A percentile compares a stretch with the other conserved stretches of the same genome.
Evolutionary conservation across 345 rosid species (phyloP).

Genomic region (Eucalyptus urophylla): DNA sequence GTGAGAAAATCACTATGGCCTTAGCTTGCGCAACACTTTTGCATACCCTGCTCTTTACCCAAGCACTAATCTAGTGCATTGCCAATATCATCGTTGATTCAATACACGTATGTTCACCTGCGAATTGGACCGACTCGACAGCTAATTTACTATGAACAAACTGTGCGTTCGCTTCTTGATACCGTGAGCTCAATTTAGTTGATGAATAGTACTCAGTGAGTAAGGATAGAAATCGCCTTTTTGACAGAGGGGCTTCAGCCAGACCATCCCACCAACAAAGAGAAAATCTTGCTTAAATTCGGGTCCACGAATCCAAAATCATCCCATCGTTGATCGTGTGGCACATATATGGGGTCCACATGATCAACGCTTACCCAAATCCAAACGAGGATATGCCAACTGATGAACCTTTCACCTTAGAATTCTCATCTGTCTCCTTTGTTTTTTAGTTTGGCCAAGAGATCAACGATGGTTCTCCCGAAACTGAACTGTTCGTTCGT

Average conservation of each 20-base stretch:
- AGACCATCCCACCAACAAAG: not conserved
- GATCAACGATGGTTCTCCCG: not conserved
- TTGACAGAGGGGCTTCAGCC: not conserved
- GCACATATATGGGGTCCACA: not conserved
- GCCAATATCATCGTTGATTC: not conserved
- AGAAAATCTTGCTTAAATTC: not conserved
- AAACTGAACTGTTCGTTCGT: too few relatives aligned
- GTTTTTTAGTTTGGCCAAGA: not conserved
- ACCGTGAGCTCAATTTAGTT: not conserved
- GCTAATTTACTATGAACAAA: not conserved
- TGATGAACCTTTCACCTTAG: not conserved
- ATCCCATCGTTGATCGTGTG: not conserved
- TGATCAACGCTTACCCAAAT: not conserved
- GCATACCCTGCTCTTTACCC: not conserved
- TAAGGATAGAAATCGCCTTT: not conserved
- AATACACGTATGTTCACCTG: fast-evolving
- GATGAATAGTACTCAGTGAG: not conserved
- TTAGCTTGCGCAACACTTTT: not conserved
- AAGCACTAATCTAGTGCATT: not conserved
- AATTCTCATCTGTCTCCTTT: not conserved
- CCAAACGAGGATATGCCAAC: not conserved
- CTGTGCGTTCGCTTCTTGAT: not conserved
- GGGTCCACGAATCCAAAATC: not conserved
- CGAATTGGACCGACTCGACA: not conserved
- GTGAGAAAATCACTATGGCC: not conserved